These are phyloP conservation scores for Aspergillus caelatus DNA, from an alignment of 2,329 filamentous ascomycete genomes.

Conservation along the genomic window DNA sequence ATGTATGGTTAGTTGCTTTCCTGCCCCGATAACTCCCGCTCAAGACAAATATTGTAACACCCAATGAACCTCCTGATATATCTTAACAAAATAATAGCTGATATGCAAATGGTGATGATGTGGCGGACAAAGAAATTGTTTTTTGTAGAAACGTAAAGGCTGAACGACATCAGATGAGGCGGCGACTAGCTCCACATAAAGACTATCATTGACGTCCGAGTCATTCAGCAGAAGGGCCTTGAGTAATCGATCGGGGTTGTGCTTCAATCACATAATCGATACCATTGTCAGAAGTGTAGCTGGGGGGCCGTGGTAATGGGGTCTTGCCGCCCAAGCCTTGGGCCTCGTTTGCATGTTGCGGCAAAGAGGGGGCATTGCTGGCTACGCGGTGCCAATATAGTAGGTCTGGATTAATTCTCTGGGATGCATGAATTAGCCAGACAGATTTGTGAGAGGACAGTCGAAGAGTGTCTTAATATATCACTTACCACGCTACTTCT, in stretches of 20 bases:
- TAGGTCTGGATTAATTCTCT: constrained; percentile 78
- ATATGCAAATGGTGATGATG: not conserved
- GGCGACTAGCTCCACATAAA: not conserved
- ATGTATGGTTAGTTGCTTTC: constrained; percentile 3
- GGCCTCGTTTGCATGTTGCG: not conserved
- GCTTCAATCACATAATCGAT: constrained; percentile 72
- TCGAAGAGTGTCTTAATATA: too few relatives aligned
- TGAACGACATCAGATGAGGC: not conserved
- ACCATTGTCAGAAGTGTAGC: constrained; percentile 75
- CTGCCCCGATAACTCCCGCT: constrained; percentile 15
- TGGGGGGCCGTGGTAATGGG: constrained; percentile 65
- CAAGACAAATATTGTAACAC: not conserved
- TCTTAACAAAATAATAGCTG: not conserved
- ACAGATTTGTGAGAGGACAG: not conserved
- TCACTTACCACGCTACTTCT: constrained; percentile 76
- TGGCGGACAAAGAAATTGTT: not conserved
- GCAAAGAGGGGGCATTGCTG: constrained; percentile 9
- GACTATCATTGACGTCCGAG: not conserved
- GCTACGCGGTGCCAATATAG: constrained; percentile 76
- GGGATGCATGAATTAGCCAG: constrained; percentile 11
- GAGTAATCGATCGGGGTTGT: constrained; percentile 60
- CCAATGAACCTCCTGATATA: not conserved
- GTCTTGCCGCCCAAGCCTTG: constrained; percentile 21
- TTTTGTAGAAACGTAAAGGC: not conserved
- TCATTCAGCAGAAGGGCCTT: constrained; percentile 26